Base-by-base conservation (phyloP, 441 rosid genomes). In the Populus trichocarpa region DNA sequence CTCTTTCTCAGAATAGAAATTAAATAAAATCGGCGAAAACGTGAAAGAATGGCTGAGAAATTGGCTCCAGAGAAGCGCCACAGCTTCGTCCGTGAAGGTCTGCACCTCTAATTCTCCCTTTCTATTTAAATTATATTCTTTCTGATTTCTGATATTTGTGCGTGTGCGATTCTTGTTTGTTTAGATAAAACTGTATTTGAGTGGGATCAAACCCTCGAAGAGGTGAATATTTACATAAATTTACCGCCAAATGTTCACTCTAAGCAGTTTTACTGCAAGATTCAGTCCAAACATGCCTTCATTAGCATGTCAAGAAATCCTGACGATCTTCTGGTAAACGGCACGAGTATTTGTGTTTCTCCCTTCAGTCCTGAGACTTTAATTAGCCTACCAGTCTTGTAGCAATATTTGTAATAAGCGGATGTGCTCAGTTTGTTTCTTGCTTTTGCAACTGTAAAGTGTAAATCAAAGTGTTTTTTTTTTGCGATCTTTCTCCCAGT, bases 131-230 rank as follows among this genome's bases (percentile, higher is more conserved):
- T 20, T 38, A 0, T 35, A 5, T 65, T 35, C 16, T 67, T 40
- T 67, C 6, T 40, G 33, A 25, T 32, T 8, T 73, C 69, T 46
- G 6, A 5, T 75, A 20, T 23, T 30, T 40, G 0, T 2, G 53
- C 53, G 53, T 13, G 16, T 42, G 18, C 53, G 18, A 42, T 42
- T 42, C 76, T 35, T 73, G 33, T 53, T 59, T 72, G 40, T 68
- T 78, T 73, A 92, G 98, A 89, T 42, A 89, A 91, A 77, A 89
- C 89, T 79, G 97, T 90, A 20, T 94, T 90, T 78, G 98, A 96
- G 75, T 94, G 98, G 99, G 97, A 96, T 86, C 97, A 94, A 88
- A 92, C 92, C 82, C 85, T 96, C 40, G 97, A 94, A 5, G 98
- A 94, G 84, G 90, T 92, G 30, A 94, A 91, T 71, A 74, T 96